These are phyloP conservation scores for Neurospora sp. DNA, from an alignment of 495 filamentous ascomycete genomes.

Conservation along the genomic window DNA sequence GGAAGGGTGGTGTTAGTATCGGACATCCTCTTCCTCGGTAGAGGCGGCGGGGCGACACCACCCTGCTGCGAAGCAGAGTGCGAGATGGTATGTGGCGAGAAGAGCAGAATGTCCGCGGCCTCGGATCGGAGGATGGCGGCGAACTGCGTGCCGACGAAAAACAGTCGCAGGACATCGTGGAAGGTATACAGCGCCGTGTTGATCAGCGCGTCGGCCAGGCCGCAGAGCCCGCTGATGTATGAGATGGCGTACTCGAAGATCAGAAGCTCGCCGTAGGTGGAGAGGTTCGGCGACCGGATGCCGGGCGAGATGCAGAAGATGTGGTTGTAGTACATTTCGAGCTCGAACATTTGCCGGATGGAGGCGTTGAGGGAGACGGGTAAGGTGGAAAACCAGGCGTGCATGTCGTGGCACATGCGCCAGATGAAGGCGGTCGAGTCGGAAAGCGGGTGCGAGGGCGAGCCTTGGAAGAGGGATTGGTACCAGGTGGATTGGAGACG, in stretches of 20 bases:
- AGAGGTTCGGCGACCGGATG: conserved; percentile 50
- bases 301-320: conserved; percentile 74
- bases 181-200: conserved; percentile 56
- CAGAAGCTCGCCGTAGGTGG: conserved; percentile 57
- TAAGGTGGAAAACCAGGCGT: conserved; percentile 54
- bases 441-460: conserved; percentile 47
- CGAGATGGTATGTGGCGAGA: conserved; percentile 19
- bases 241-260: conserved; percentile 75
- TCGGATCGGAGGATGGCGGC: conserved; percentile 49
- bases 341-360: conserved; percentile 60
- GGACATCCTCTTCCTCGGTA: conserved; percentile 21
- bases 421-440: conserved; percentile 50
- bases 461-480: conserved; percentile 66
- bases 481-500: conserved; percentile 74
- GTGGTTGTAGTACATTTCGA: conserved; percentile 77
- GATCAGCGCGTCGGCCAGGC: conserved; percentile 38
- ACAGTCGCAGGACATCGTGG: conserved; percentile 61
- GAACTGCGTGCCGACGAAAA: conserved; percentile 62
- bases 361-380: conserved; percentile 46
- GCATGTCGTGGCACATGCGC: conserved; percentile 52
- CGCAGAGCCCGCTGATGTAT: conserved; percentile 53
- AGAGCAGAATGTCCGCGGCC: conserved; percentile 39
- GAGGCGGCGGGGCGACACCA: conserved; percentile 14
- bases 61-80: conserved; percentile 17
- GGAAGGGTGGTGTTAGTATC: conserved; percentile 19